A percentile compares a stretch with the other conserved stretches of the same genome.
Evolutionary conservation across 768 basidiomycete genomes (phyloP).

Genomic region (Leccinum fibrillosum): DNA sequence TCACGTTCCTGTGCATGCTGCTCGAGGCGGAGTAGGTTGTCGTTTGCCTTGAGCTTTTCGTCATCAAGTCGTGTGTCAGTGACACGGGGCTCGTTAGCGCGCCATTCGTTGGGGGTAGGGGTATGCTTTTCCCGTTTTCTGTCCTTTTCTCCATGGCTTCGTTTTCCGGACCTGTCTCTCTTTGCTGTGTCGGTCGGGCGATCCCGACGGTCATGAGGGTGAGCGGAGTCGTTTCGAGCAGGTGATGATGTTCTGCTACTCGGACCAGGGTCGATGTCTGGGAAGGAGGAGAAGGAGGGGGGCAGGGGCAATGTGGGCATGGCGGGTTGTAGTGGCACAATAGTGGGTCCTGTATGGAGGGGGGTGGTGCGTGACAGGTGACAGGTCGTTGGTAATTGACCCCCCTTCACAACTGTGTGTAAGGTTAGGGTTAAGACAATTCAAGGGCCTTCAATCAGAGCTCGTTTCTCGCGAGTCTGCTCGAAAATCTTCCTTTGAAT

Average conservation of each 20-base stretch:
- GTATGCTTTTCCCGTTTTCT: slow-evolving; percentile 33
- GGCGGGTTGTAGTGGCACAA: slow-evolving; percentile 1
- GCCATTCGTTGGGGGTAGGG: slow-evolving; percentile 26
- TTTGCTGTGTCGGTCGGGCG: slow-evolving; percentile 12
- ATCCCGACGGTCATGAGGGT: slow-evolving; percentile 10
- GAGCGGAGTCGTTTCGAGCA: slow-evolving; percentile 15
- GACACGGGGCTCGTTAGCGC: slow-evolving; percentile 11
- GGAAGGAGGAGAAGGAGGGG: slow-evolving; percentile 69
- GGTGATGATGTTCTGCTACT: slow-evolving; percentile 27
- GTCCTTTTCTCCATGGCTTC: slow-evolving; percentile 26
- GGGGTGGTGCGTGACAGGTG: neutral
- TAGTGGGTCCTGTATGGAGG: neutral
- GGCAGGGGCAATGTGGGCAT: slow-evolving; percentile 59
- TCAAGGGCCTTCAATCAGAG: neutral
- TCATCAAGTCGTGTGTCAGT: slow-evolving; percentile 23
- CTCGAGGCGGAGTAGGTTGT: slow-evolving; percentile 30
- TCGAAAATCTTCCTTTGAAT: neutral
- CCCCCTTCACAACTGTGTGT: neutral
- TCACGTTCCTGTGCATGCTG: slow-evolving; percentile 17
- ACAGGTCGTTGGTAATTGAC: neutral
- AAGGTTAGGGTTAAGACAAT: neutral
- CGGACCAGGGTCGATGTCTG: slow-evolving; percentile 50
- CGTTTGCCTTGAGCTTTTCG: slow-evolving; percentile 32
- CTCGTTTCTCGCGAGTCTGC: neutral
- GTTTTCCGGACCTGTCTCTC: slow-evolving; percentile 22